Conservation (phyloP, 768 basidiomycete genomes). For the Boletus patriciae region DNA sequence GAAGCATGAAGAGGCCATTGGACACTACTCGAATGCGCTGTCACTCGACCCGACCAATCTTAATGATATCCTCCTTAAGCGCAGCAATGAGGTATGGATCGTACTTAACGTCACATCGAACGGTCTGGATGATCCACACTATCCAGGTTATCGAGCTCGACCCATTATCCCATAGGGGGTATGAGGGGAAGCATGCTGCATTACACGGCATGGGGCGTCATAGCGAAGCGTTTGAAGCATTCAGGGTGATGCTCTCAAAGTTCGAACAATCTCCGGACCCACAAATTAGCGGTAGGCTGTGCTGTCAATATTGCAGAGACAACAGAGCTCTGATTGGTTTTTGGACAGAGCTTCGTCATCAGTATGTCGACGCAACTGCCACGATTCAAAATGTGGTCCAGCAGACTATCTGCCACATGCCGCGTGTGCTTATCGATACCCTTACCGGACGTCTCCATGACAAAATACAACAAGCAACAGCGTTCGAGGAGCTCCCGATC, state of each 20-base stretch:
- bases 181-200: background rate
- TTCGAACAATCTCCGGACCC: background rate
- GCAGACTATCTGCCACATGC: background rate
- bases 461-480: background rate
- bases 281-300: background rate
- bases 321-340: background rate
- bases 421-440: slow-evolving; percentile 4
- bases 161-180: background rate
- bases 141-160: background rate
- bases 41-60: background rate
- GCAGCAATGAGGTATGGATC: slow-evolving; percentile 1
- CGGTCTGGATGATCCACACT: too few relatives aligned
- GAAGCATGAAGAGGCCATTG: background rate
- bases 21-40: background rate
- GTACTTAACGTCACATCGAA: background rate
- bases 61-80: background rate
- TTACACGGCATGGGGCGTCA: background rate
- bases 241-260: background rate
- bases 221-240: background rate
- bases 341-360: background rate
- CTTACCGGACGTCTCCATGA: slow-evolving; percentile 1
- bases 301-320: background rate
- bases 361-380: background rate
- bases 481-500: slow-evolving; percentile 3
- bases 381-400: background rate